These are phyloP conservation scores for Cunninghamia lanceolata DNA, from an alignment of 75 land plant species.

Conservation along the genomic window DNA sequence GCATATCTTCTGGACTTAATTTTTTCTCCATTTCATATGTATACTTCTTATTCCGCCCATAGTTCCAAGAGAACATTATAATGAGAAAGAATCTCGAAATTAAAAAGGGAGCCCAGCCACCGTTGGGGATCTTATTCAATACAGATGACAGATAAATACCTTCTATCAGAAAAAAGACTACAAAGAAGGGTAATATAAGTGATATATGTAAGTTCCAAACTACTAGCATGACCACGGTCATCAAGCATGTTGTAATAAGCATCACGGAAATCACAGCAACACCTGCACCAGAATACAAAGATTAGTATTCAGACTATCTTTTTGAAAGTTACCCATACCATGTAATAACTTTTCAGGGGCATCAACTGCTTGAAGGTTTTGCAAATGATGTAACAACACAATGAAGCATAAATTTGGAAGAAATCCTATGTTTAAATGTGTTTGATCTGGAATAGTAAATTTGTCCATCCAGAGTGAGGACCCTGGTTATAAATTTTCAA, in stretches of 20 bases:
- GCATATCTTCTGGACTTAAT: conserved; percentile 22
- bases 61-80: conserved; percentile 50
- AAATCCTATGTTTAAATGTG: too few relatives aligned
- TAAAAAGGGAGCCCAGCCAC: conserved; percentile 62
- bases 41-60: conserved; percentile 45
- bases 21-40: conserved; percentile 28
- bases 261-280: conserved; percentile 60
- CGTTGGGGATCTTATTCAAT: conserved; percentile 43
- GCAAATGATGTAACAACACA: too few relatives aligned
- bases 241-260: conserved; percentile 54
- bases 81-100: conserved; percentile 30
- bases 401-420: too few relatives aligned
- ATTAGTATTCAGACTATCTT: background rate
- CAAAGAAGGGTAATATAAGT: conserved; percentile 25
- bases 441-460: too few relatives aligned
- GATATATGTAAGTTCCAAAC: conserved; percentile 41
- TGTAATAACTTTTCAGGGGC: too few relatives aligned
- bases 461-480: background rate
- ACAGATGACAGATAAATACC: conserved; percentile 47
- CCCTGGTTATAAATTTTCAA: conserved; percentile 1
- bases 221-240: conserved; percentile 50
- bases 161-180: conserved; percentile 30
- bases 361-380: too few relatives aligned
- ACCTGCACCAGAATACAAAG: conserved; percentile 25
- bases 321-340: background rate